Conservation (phyloP, 352 stramenopile species). For the Saprolegnia parasitica region DNA sequence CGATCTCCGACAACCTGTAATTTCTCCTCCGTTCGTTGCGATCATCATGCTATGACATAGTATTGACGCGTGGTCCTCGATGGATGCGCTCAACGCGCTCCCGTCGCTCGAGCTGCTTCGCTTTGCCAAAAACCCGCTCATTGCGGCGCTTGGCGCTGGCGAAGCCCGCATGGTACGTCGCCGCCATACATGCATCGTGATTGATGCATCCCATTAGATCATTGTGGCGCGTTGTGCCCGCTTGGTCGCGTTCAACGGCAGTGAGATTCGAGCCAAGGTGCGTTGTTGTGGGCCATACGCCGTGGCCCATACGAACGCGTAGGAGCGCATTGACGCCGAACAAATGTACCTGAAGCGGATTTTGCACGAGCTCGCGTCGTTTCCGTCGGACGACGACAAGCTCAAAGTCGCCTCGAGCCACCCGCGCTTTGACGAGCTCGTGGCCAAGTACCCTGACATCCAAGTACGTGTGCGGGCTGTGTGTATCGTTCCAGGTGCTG, state of each 20-base stretch:
- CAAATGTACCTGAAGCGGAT: slow-evolving; percentile 81
- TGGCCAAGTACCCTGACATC: slow-evolving; percentile 23
- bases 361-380: slow-evolving; percentile 49
- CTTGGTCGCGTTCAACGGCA: slow-evolving; percentile 62
- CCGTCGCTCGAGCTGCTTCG: slow-evolving; percentile 52
- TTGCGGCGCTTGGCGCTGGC: slow-evolving; percentile 52
- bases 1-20: slow-evolving; percentile 51
- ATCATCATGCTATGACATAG: slow-evolving; percentile 3
- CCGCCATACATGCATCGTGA: not conserved
- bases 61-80: slow-evolving; percentile 66
- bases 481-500: not conserved
- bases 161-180: slow-evolving; percentile 51
- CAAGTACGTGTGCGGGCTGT: not conserved
- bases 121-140: slow-evolving; percentile 64
- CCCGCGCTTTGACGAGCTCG: slow-evolving; percentile 14
- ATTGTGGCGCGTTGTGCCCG: slow-evolving; percentile 53
- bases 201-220: slow-evolving; percentile 31
- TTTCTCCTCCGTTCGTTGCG: not conserved
- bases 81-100: slow-evolving; percentile 66
- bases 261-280: slow-evolving; percentile 43
- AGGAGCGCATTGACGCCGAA: slow-evolving; percentile 66
- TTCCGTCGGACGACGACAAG: slow-evolving; percentile 1
- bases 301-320: not conserved
- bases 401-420: slow-evolving; percentile 24
- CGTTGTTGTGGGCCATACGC: not conserved